Conservation (phyloP, 805 yeast species). For the Teunomyces kruisii region DNA sequence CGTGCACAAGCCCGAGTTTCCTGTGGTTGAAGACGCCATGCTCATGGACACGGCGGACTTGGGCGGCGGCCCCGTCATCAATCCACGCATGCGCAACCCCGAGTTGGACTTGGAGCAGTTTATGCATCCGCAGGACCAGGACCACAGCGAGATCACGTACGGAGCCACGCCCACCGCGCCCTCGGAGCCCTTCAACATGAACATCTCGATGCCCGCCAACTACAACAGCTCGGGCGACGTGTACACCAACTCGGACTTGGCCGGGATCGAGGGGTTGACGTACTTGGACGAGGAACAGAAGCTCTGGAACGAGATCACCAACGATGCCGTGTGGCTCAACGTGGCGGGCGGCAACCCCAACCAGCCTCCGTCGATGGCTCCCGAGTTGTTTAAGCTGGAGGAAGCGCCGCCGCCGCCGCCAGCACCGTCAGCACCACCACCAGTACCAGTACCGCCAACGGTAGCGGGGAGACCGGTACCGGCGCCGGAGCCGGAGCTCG, state of each 20-base stretch:
- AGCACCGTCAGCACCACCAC: too few relatives aligned
- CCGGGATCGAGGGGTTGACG: conserved; percentile 44
- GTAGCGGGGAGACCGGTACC: too few relatives aligned
- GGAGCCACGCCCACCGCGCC: conserved; percentile 15
- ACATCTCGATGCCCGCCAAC: conserved; percentile 7
- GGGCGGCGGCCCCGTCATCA: not conserved
- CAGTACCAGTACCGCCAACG: too few relatives aligned
- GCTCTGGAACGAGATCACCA: conserved; percentile 76
- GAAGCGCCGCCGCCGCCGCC: too few relatives aligned
- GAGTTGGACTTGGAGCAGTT: conserved; percentile 5
- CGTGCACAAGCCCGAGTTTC: not conserved
- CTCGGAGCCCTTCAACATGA: conserved; percentile 18
- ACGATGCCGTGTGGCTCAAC: conserved; percentile 73
- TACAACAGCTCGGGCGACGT: conserved; percentile 22
- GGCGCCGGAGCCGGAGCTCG: not conserved
- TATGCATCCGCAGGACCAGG: not conserved
- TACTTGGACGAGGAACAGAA: conserved; percentile 46
- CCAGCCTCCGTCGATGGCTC: conserved; percentile 14
- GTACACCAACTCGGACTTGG: conserved; percentile 36
- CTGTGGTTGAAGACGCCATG: not conserved
- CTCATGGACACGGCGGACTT: conserved; percentile 2
- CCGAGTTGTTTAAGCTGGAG: not conserved
- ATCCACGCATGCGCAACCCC: not conserved
- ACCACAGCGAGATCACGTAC: not conserved
- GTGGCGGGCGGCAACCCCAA: conserved; percentile 23